Evolutionary conservation across 176 grass and related monocot genomes (phyloP).

Genomic region (Elymus sibiricus): DNA sequence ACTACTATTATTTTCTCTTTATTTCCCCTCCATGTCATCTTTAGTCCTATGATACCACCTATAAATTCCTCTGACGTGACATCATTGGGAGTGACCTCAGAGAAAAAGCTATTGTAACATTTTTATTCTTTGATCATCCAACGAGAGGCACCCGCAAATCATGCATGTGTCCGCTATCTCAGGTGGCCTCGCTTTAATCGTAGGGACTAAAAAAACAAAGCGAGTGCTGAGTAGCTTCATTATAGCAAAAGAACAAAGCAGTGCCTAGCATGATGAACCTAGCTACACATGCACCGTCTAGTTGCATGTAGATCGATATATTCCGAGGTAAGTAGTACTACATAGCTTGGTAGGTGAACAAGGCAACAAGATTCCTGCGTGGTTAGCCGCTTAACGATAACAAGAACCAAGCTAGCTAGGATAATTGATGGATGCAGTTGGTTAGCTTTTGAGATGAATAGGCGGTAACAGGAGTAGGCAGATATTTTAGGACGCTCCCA

Average conservation of each 20-base stretch:
- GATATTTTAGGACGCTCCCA: slow-evolving; percentile 62
- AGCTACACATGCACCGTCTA: slow-evolving; percentile 17
- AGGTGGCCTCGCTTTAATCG: slow-evolving; percentile 47
- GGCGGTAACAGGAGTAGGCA: neutral
- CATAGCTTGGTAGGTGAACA: neutral
- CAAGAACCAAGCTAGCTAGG: neutral
- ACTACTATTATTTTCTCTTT: neutral
- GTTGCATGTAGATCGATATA: slow-evolving; percentile 17
- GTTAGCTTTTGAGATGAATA: slow-evolving; percentile 12
- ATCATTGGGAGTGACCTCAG: neutral
- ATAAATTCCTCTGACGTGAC: neutral
- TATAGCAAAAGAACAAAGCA: slow-evolving; percentile 52
- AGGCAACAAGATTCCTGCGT: neutral
- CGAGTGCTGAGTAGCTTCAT: slow-evolving; percentile 36
- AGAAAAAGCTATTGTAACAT: neutral
- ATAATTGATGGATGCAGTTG: neutral
- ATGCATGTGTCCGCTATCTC: slow-evolving; percentile 41
- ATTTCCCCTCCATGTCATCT: neutral
- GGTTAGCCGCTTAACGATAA: neutral
- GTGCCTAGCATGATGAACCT: slow-evolving; percentile 35
- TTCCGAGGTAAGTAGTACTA: neutral
- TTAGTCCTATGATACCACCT: neutral
- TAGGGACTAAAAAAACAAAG: slow-evolving; percentile 50
- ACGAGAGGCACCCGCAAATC: slow-evolving; percentile 40
- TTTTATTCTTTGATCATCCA: slow-evolving; percentile 29